Percentiles rank a stretch among this genome's conserved stretches.
Conservation (phyloP, 768 basidiomycete species). For the Dacryopinax primogenitus region DNA sequence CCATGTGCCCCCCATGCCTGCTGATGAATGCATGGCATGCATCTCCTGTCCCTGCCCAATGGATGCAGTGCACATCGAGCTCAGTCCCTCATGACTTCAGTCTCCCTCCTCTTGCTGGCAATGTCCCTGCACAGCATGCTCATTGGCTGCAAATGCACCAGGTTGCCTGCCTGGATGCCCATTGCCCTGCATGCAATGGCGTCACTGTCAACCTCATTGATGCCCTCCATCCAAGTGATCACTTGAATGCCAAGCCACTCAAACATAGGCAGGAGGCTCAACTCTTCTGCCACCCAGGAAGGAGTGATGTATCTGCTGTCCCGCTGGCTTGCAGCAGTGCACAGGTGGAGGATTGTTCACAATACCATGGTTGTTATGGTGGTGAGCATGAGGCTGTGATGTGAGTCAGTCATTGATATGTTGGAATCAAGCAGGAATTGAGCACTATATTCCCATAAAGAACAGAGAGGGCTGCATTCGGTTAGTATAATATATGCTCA, state of each 20-base stretch:
- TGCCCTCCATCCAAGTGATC: background rate
- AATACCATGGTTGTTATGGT: background rate
- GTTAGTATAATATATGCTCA: background rate
- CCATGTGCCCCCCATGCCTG: background rate
- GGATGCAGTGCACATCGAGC: too few relatives aligned
- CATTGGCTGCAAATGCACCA: too few relatives aligned
- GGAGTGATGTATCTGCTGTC: background rate
- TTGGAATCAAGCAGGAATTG: too few relatives aligned
- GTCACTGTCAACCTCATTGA: background rate
- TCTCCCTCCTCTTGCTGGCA: background rate
- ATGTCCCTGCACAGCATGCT: background rate
- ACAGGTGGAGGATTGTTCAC: background rate
- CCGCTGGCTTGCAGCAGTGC: background rate
- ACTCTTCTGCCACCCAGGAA: background rate
- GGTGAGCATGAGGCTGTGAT: background rate
- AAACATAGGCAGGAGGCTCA: background rate
- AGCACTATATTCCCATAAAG: constrained; percentile 1
- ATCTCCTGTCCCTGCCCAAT: background rate
- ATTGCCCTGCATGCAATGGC: background rate
- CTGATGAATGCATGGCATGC: background rate
- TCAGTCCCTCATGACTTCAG: background rate
- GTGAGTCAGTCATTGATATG: too few relatives aligned
- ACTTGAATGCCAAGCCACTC: background rate
- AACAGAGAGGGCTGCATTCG: background rate
- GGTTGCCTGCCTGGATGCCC: too few relatives aligned